Base-by-base conservation (phyloP, 2,329 filamentous ascomycete genomes). In the Aspergillus neotritici region DNA sequence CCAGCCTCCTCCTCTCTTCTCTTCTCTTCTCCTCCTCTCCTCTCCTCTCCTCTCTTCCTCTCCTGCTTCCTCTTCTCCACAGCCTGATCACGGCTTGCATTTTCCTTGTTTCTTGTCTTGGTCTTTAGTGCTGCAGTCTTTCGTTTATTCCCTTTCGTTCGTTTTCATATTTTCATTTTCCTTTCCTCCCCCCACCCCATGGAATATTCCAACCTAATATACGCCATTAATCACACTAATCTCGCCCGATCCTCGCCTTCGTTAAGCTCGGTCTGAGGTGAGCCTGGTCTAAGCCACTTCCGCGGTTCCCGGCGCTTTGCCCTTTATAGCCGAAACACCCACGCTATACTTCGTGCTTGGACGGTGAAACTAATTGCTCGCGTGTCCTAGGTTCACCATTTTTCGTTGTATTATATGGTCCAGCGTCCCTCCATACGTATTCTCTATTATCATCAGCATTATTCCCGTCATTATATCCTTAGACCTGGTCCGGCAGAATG, bases 401-500 rank as follows among this genome's bases (percentile, higher is more conserved):
- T 14, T 32, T 35, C 31, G 15, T 36, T 40, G 11, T 31, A 16
- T 12, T 17, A 11, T 21, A 10, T 36, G 28, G n/a, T 30, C 15
- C 31, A 21, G 14, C 14, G 21, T 31, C 12, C 36, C 33, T 17
- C 16, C 40, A 31, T 16, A 2, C 30, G n/a, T 35, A 9, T 30
- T 28, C 14, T 25, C 25, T 33, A 15, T 30, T 17, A 15, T 31
- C 25, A 25, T 36, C 31, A 36, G 13, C 14, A 34, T 31, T 9
- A 37, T 13, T 31, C 15, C 31, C 21, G 4, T 34, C 17, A 31
- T 32, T 31, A 14, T 11, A 29, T 12, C 14, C 3, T 30, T 15
- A n/a, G 12, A 21, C 34, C 13, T 13, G 34, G 28, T 16, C 16
- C 31, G 31, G 17, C 43, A 62, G 47, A 33, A 71, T 71, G 68